Percentiles rank a stretch among this genome's conserved stretches.
These are phyloP conservation scores for Mycena leptocephala DNA, from an alignment of 768 basidiomycete genomes.

Conservation along the genomic window DNA sequence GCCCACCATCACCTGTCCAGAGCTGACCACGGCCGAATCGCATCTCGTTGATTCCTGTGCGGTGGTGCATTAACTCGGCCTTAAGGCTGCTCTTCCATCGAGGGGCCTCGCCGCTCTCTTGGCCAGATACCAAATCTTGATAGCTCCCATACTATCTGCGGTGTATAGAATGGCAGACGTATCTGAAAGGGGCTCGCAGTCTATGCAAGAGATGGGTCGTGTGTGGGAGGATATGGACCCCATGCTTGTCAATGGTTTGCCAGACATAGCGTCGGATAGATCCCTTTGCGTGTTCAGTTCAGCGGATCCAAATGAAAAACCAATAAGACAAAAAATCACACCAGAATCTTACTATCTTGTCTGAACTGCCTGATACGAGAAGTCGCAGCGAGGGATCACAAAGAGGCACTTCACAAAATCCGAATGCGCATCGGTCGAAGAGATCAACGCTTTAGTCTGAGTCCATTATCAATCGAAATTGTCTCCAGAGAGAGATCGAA, in stretches of 20 bases:
- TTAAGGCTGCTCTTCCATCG: slow-evolving; percentile 69
- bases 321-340: slow-evolving; percentile 52
- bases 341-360: slow-evolving; percentile 93
- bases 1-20: slow-evolving; percentile 82
- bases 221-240: slow-evolving; percentile 89
- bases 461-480: slow-evolving; percentile 4
- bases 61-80: slow-evolving; percentile 79
- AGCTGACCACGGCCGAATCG: slow-evolving; percentile 77
- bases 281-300: slow-evolving; percentile 66
- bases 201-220: slow-evolving; percentile 88
- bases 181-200: slow-evolving; percentile 67
- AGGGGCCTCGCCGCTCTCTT: slow-evolving; percentile 56
- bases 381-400: slow-evolving; percentile 78
- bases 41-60: slow-evolving; percentile 89
- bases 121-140: slow-evolving; percentile 85
- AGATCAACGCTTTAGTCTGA: slow-evolving; percentile 81
- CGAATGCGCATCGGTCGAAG: slow-evolving; percentile 82
- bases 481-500: slow-evolving; percentile 6
- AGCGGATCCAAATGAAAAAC: neutral
- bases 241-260: slow-evolving; percentile 63
- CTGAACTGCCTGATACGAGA: slow-evolving; percentile 90
- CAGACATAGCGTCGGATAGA: slow-evolving; percentile 62
- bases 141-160: slow-evolving; percentile 93
- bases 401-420: slow-evolving; percentile 94
- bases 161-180: slow-evolving; percentile 76